Base-by-base conservation (phyloP, 2,329 filamentous ascomycete genomes). In the Colletotrichum euphorbiae region DNA sequence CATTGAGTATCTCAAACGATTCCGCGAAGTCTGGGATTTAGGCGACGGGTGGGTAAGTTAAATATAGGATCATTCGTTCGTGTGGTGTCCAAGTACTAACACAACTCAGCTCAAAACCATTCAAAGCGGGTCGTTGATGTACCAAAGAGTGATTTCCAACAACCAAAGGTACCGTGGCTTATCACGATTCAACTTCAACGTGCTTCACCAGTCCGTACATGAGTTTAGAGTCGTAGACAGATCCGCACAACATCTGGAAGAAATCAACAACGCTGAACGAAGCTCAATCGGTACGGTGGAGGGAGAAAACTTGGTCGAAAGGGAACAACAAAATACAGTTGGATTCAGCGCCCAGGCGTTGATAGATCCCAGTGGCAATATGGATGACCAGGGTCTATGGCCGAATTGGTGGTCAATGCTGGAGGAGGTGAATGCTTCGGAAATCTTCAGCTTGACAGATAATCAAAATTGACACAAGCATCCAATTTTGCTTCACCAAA, bases 141-240 rank as follows among this genome's bases (percentile, higher is more conserved):
- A 76, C 40, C 70, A 72, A 19, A 63, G 74, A 6, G 73, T 74
- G 0, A 70, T 71, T 0, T 72, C 73, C 6, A 70, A 76, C 17
- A 52, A 64, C 2, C 55, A 60, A 2, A 64, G 70, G 1, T 77
- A 76, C 36, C 71, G 71, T 1, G 75, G 75, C 2, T 69, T 73
- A 9, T 74, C 72, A 2, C 70, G 75, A 3, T 71, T 71, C 17
- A 74, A 77, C 55, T 78, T 77, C 58, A 73, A 74, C 24, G 70
- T 72, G 7, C 64, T 78, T 1, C 76, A 77, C 42, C 75, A 76
- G 38, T 77, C 74, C 3, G 71, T 77, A 1, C 74, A 77, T 21
- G 76, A 77, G 46, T 77, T 77, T 43, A 73, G 75, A 3, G 72
- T 73, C 6, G 70, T 77, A 1, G 75, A 77, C 38, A 69, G 75